Percentiles rank a stretch among this genome's conserved stretches.
phyloP scores from a whole-genome alignment of 148 eudicot species.

The Simmondsia chinensis region DNA sequence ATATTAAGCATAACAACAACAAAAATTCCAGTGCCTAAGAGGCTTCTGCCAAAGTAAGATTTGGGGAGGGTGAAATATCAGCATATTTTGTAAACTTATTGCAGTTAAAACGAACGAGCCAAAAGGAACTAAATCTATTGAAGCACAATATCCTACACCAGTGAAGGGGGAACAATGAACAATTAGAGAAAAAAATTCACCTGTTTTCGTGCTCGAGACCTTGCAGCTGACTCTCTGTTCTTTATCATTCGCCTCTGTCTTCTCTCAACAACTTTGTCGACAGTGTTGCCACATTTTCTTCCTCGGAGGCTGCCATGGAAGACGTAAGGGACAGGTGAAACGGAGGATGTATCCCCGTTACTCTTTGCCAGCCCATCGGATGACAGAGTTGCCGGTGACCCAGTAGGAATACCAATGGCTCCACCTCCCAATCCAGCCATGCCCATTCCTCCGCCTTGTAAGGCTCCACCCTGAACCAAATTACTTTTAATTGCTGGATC shows the following conservation, averaged over 20 bases:
- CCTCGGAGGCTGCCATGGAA: constrained; percentile 71
- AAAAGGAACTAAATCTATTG: too few species aligned
- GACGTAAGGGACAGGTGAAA: constrained; percentile 71
- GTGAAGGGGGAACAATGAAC: neutral
- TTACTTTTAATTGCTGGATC: constrained; percentile 34
- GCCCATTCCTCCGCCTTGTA: constrained; percentile 46
- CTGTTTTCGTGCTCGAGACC: constrained; percentile 97
- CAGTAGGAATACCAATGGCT: constrained; percentile 40
- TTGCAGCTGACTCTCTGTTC: constrained; percentile 92
- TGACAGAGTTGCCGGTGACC: constrained; percentile 62
- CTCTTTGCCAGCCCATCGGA: constrained; percentile 80
- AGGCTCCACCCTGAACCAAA: constrained; percentile 31
- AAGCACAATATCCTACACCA: neutral
- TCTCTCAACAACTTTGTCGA: constrained; percentile 90
- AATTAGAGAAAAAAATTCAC: constrained; percentile 18
- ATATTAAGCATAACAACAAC: too few species aligned
- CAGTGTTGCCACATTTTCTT: constrained; percentile 33
- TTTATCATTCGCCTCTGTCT: constrained; percentile 91
- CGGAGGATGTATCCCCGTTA: constrained; percentile 68
- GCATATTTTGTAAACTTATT: too few species aligned
- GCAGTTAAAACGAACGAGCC: too few species aligned
- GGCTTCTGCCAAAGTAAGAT: too few species aligned
- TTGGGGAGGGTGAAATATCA: too few species aligned
- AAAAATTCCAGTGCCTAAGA: too few species aligned
- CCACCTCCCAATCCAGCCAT: constrained; percentile 53